Evolutionary conservation across 2,329 filamentous ascomycete genomes (phyloP).

Genomic region (Zasmidium angulare): DNA sequence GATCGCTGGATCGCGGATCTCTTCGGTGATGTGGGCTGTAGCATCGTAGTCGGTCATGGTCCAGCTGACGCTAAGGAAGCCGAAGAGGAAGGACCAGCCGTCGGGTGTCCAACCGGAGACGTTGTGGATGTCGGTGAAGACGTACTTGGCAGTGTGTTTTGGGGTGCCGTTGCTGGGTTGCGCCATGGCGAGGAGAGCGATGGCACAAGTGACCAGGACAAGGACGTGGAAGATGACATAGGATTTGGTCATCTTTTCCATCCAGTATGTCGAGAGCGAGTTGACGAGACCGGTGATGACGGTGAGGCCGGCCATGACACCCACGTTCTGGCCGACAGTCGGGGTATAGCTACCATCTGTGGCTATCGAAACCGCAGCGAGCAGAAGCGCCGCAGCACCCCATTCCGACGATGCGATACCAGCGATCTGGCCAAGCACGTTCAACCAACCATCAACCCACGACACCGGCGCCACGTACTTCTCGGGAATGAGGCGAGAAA

Average conservation of each 20-base stretch:
- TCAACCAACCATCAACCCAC: constrained; percentile 47
- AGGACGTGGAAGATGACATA: constrained; percentile 60
- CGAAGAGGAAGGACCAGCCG: constrained; percentile 60
- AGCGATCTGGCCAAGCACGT: constrained; percentile 51
- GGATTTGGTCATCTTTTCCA: constrained; percentile 58
- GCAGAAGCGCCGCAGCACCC: constrained; percentile 56
- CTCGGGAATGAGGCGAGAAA: constrained; percentile 53
- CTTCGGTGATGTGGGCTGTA: constrained; percentile 52
- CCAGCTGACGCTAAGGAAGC: constrained; percentile 61
- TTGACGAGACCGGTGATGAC: constrained; percentile 55
- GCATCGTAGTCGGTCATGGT: constrained; percentile 60
- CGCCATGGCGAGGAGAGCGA: constrained; percentile 53
- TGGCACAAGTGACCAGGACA: constrained; percentile 52
- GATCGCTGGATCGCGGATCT: constrained; percentile 52
- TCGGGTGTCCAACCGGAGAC: constrained; percentile 55
- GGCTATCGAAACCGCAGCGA: constrained; percentile 55
- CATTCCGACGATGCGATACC: constrained; percentile 60
- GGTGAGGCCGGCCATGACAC: constrained; percentile 57
- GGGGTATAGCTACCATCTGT: constrained; percentile 37
- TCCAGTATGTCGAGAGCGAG: constrained; percentile 57
- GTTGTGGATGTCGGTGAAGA: constrained; percentile 56
- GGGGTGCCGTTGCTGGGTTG: constrained; percentile 36
- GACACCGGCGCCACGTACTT: constrained; percentile 51
- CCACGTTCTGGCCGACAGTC: constrained; percentile 49
- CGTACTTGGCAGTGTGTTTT: constrained; percentile 54